phyloP scores from a whole-genome alignment of 768 basidiomycete genomes.

The Lyophyllum decastes region DNA sequence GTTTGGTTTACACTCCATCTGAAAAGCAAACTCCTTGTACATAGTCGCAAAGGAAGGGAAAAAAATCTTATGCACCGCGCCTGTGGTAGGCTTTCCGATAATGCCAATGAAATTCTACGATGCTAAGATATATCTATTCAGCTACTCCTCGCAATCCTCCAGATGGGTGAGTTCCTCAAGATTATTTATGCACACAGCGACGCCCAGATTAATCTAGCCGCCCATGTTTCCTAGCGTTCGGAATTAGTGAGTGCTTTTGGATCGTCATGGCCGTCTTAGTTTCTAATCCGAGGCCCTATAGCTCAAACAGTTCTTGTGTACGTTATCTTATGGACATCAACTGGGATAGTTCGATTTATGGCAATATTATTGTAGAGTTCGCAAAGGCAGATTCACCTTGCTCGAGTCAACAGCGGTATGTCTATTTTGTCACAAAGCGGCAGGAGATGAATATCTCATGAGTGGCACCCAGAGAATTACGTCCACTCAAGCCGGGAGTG shows the following conservation, averaged over 20 bases:
- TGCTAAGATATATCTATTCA: neutral
- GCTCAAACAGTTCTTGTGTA: neutral
- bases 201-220: neutral
- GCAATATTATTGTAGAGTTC: neutral
- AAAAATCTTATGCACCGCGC: neutral
- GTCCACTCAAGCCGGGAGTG: neutral
- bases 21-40: no score
- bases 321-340: neutral
- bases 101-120: neutral
- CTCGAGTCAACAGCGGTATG: neutral
- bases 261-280: neutral
- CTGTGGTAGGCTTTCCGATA: neutral
- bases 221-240: neutral
- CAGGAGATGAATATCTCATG: no score
- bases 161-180: neutral
- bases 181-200: no score
- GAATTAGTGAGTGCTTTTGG: neutral
- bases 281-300: neutral
- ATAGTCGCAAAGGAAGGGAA: neutral
- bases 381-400: neutral
- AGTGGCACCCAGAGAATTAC: neutral
- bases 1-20: no score
- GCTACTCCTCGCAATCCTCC: neutral
- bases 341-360: neutral
- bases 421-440: neutral